Percentiles rank a stretch among this genome's conserved stretches.
phyloP scores from a whole-genome alignment of 202 grass and related monocot genomes.

The Setaria italica region DNA sequence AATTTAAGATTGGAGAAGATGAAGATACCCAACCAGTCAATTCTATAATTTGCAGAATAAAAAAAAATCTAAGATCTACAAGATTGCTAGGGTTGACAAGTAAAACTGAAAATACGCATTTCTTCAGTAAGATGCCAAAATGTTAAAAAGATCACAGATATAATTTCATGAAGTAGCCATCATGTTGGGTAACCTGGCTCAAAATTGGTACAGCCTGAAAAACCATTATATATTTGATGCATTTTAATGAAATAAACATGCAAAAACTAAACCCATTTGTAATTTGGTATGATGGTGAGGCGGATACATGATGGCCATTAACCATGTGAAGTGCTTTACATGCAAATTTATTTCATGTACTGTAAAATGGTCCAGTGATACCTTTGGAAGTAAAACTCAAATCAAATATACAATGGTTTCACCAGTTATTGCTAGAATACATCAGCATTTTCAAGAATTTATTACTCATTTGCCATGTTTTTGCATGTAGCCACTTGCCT shows the following conservation, averaged over 20 bases:
- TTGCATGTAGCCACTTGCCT: not conserved
- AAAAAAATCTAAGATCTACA: conserved; percentile 17
- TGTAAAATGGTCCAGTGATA: conserved; percentile 31
- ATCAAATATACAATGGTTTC: conserved; percentile 26
- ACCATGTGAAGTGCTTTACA: conserved; percentile 24
- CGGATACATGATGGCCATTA: not conserved
- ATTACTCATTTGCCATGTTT: conserved; percentile 20
- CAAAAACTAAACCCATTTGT: not conserved
- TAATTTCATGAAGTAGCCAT: not conserved
- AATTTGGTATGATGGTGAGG: not conserved
- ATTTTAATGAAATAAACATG: conserved; percentile 12
- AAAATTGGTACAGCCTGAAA: not conserved
- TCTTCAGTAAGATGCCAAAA: conserved; percentile 6
- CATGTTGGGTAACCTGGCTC: not conserved
- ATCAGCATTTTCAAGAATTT: conserved; percentile 33
- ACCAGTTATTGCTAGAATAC: conserved; percentile 35
- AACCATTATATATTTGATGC: not conserved
- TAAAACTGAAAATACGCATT: conserved; percentile 3
- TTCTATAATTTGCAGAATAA: conserved; percentile 32
- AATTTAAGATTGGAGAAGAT: not conserved
- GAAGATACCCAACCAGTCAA: conserved; percentile 19
- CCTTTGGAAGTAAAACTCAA: conserved; percentile 24
- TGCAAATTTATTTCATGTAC: conserved; percentile 16
- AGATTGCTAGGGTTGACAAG: conserved; percentile 12
- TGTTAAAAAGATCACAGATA: not conserved